phyloP scores from a whole-genome alignment of 805 yeast genomes.

The Candida wancherniae region DNA sequence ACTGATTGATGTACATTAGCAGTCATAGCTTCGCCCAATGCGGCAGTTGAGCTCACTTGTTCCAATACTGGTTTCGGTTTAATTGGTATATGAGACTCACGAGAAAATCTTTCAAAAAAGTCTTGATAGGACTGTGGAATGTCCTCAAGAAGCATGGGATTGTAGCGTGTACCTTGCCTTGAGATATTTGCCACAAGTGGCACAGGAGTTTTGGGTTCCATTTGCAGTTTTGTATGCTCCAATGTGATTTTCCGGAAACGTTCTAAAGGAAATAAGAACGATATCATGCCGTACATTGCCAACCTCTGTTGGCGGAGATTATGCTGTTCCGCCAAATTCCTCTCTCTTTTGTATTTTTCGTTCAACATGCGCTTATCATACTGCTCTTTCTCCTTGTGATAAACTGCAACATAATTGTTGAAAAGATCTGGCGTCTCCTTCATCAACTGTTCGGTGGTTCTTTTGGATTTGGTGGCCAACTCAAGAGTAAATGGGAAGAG shows the following conservation, averaged over 20 bases:
- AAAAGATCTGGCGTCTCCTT: slow-evolving; percentile 29
- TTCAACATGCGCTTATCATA: slow-evolving; percentile 1
- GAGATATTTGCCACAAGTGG: too few species aligned
- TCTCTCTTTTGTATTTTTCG: slow-evolving; percentile 1
- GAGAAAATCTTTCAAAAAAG: too few species aligned
- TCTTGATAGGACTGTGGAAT: too few species aligned
- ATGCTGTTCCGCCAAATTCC: slow-evolving; percentile 3
- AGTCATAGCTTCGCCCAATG: too few species aligned
- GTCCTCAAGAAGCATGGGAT: too few species aligned
- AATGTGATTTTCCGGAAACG: slow-evolving; percentile 4
- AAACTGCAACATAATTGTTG: slow-evolving; percentile 17
- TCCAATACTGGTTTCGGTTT: too few species aligned
- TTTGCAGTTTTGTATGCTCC: too few species aligned
- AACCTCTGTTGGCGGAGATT: slow-evolving; percentile 2
- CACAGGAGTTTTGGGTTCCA: too few species aligned
- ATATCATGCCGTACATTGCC: slow-evolving; percentile 5
- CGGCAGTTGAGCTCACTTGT: too few species aligned
- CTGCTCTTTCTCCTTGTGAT: slow-evolving; percentile 7
- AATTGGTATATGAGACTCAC: too few species aligned
- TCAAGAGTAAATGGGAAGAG: slow-evolving; percentile 38
- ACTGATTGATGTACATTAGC: too few species aligned
- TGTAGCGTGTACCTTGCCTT: too few species aligned
- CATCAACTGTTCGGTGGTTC: slow-evolving; percentile 27
- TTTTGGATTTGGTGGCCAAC: slow-evolving; percentile 24
- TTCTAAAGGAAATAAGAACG: not conserved